Conservation (phyloP, 2,329 filamentous ascomycete species). For the Colletotrichum sp. region DNA sequence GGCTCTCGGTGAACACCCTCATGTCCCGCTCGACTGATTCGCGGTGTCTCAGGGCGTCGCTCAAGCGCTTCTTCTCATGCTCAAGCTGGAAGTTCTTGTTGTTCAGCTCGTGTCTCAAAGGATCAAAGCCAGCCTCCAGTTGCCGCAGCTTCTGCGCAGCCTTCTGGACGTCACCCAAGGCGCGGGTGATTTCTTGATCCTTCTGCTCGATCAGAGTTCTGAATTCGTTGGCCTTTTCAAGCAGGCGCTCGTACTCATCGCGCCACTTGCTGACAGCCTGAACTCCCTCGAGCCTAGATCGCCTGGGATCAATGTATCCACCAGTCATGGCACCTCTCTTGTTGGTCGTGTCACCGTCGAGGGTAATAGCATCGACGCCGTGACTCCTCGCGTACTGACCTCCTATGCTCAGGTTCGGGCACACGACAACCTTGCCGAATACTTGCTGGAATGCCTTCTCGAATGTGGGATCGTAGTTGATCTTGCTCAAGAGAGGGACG, state of each 20-base stretch:
- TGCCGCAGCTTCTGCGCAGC: constrained; percentile 79
- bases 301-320: constrained; percentile 87
- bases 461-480: constrained; percentile 77
- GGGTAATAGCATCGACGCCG: constrained; percentile 89
- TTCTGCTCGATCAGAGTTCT: constrained; percentile 75
- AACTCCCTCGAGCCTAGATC: constrained; percentile 86
- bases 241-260: constrained; percentile 73
- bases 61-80: constrained; percentile 74
- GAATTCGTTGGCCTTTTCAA: constrained; percentile 68
- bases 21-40: constrained; percentile 78
- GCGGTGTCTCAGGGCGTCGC: constrained; percentile 67
- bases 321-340: constrained; percentile 95
- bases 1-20: constrained; percentile 75
- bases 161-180: constrained; percentile 85
- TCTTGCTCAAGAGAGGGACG: constrained; percentile 83
- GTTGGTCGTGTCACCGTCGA: constrained; percentile 92
- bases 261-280: constrained; percentile 77
- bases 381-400: constrained; percentile 92
- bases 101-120: constrained; percentile 77
- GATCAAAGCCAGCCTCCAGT: constrained; percentile 82
- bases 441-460: constrained; percentile 92
- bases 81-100: constrained; percentile 78
- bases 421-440: constrained; percentile 94
- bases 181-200: constrained; percentile 87
- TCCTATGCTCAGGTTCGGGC: constrained; percentile 85